Conservation (phyloP, 1,139 yeast species). For the Casaregolazyma suthepensis region DNA sequence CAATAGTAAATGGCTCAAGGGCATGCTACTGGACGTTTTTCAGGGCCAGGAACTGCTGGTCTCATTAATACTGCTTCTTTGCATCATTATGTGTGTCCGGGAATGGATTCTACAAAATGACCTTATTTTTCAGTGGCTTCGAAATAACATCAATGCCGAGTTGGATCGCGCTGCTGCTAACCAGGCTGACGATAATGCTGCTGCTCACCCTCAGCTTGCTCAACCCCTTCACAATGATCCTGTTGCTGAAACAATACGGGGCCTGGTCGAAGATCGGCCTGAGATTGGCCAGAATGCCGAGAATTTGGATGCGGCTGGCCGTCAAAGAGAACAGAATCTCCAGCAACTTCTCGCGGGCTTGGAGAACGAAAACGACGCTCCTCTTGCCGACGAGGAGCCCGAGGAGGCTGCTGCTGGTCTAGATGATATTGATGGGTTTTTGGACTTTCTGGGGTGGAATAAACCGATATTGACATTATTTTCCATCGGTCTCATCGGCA, state of each 20-base stretch:
- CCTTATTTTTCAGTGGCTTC: constrained; percentile 14
- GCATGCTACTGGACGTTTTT: constrained; percentile 19
- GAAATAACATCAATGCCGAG: constrained; percentile 1
- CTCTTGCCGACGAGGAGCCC: constrained; percentile 10
- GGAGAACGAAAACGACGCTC: constrained; percentile 11
- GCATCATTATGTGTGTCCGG: constrained; percentile 30
- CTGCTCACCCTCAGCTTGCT: not conserved
- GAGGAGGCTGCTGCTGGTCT: constrained; percentile 11
- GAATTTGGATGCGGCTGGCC: constrained; percentile 1
- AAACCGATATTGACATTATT: constrained; percentile 27
- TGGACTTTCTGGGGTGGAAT: constrained; percentile 29
- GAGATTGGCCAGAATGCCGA: constrained; percentile 4
- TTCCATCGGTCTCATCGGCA: constrained; percentile 18
- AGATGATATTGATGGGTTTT: constrained; percentile 29
- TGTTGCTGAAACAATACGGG: not conserved
- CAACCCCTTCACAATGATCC: not conserved
- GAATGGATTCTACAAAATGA: constrained; percentile 35
- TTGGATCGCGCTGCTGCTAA: not conserved
- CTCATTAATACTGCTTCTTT: constrained; percentile 22
- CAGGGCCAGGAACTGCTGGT: constrained; percentile 31
- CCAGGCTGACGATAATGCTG: not conserved
- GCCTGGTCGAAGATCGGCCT: not conserved
- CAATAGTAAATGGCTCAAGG: constrained; percentile 1
- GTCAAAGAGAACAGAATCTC: not conserved
- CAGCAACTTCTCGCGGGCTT: constrained; percentile 15